Evolutionary conservation across 2,329 filamentous ascomycete species (phyloP), one percentile per base, ranked within the genome.

Genomic region (Fusarium tupiense): DNA sequence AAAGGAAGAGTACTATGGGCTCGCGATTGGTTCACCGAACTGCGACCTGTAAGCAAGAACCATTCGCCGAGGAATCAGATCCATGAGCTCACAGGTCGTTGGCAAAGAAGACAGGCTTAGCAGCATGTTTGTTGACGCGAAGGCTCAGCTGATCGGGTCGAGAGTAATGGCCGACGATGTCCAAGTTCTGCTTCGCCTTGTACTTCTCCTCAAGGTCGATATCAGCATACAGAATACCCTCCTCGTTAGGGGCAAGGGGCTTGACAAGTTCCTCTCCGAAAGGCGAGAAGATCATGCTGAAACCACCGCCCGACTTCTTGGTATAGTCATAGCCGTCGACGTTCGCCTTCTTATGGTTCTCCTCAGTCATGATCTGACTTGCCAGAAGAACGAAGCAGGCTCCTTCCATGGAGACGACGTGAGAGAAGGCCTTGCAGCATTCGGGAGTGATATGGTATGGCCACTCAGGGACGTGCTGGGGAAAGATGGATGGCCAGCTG

Each of bases 341-440:
- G 76, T 52, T 69, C 11, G 70, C 73, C 46, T 58, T 74, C n/a
- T 69, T 58, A 40, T 75, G 67, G 8, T 84, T 88, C 22, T 82
- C 75, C 11, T 85, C 72, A 0, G 82, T 83, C 56, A 88, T 79
- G 2, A 90, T 82, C n/a, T 76, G 85, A 24, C 85, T 86, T 77
- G 86, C 87, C 7, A 85, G 84, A n/a, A 87, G 79, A 7, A 91
- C 89, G 61, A 87, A 91, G 1, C 86, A 81, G 10, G 84, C 82
- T 1, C 86, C 85, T 71, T 91, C 89, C 26, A 91, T 85, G 0
- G 89, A 88, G 70, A 90, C 89, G 0, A 85, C 83, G 58, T 86
- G 86, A 0, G 88, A 86, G 8, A 89, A 82, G 20, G 59, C 47
- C 37, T 78, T 77, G 37, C 74, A 73, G 46, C 77, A 76, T 5